Evolutionary conservation across 2,329 filamentous ascomycete species (phyloP).

Genomic region (Cercospora sojina): DNA sequence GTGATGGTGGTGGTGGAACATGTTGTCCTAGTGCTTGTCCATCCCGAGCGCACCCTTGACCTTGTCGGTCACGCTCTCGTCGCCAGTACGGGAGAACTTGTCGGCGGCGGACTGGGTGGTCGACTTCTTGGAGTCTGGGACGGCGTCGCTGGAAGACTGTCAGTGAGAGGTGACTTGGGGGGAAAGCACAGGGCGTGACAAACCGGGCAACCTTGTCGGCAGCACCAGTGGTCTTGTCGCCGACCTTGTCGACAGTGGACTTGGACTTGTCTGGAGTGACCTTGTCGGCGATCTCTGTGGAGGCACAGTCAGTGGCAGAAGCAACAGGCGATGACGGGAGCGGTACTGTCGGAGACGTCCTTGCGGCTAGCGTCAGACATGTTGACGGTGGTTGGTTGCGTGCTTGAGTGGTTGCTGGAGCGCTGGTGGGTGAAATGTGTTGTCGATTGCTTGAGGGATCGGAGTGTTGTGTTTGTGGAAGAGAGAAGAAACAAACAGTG

Average conservation of each 20-base stretch:
- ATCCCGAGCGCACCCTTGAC: slow-evolving; percentile 50
- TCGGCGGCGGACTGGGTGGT: slow-evolving; percentile 53
- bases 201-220: slow-evolving; percentile 50
- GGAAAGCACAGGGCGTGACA: background rate
- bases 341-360: slow-evolving; percentile 54
- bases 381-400: slow-evolving; percentile 38
- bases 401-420: slow-evolving; percentile 18
- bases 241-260: slow-evolving; percentile 59
- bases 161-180: slow-evolving; percentile 18
- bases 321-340: background rate
- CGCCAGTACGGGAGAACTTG: slow-evolving; percentile 46
- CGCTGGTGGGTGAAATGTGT: slow-evolving; percentile 20
- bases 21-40: slow-evolving; percentile 32
- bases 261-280: slow-evolving; percentile 60
- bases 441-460: slow-evolving; percentile 13
- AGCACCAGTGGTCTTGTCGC: slow-evolving; percentile 57
- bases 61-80: slow-evolving; percentile 35
- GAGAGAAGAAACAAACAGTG: background rate
- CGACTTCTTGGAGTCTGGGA: slow-evolving; percentile 58
- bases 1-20: slow-evolving; percentile 2
- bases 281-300: slow-evolving; percentile 56
- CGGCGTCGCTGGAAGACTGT: slow-evolving; percentile 41
- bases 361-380: slow-evolving; percentile 65
- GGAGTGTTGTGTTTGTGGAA: slow-evolving; percentile 1
- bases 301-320: slow-evolving; percentile 12